These are phyloP conservation scores for Trichophyton mentagrophytes DNA, from an alignment of 2,329 filamentous ascomycete species.

Conservation along the genomic window DNA sequence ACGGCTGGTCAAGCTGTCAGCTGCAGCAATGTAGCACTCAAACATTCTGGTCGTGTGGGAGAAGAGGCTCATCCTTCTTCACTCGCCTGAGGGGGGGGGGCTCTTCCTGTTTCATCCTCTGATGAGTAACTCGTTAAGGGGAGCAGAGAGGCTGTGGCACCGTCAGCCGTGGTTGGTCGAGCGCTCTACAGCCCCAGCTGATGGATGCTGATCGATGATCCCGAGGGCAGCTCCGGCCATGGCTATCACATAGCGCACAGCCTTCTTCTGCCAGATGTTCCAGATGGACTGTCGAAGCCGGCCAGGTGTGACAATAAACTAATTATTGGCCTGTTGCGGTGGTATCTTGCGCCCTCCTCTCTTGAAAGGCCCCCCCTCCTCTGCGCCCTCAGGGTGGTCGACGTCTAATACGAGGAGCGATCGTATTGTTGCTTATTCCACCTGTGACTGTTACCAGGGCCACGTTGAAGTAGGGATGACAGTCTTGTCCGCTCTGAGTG, in stretches of 20 bases:
- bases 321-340: background rate
- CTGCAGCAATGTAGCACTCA: background rate
- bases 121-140: background rate
- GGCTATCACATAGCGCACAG: background rate
- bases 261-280: background rate
- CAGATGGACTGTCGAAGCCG: background rate
- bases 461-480: conserved; percentile 2
- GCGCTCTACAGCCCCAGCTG: background rate
- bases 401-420: background rate
- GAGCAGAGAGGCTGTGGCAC: background rate
- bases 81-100: background rate
- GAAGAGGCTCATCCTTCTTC: background rate
- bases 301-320: background rate
- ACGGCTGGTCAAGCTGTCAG: background rate
- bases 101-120: background rate
- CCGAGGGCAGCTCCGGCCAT: background rate
- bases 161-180: background rate
- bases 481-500: background rate
- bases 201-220: background rate
- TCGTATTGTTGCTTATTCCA: conserved; percentile 3
- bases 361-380: background rate
- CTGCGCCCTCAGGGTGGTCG: background rate
- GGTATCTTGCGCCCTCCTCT: background rate
- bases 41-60: background rate
- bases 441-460: background rate